These are phyloP conservation scores for Colletotrichum spaethianum DNA, from an alignment of 2,329 filamentous ascomycete species.

Conservation along the genomic window DNA sequence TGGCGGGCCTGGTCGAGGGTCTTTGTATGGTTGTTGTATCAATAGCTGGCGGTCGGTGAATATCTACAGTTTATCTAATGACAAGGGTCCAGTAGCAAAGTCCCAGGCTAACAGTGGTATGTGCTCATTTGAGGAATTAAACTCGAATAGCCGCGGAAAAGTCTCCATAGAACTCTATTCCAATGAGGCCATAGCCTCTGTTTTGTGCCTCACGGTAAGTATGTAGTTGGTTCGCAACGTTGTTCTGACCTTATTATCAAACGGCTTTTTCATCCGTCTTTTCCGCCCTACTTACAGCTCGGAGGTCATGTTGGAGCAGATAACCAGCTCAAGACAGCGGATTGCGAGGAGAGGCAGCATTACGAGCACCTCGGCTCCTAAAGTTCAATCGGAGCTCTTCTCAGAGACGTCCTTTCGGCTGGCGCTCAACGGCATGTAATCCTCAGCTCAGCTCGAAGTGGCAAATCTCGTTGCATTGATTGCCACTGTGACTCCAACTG, in stretches of 20 bases:
- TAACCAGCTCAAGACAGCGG: neutral
- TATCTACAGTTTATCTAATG: slow-evolving; percentile 35
- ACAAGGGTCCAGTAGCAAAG: neutral
- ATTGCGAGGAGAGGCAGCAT: neutral
- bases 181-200: neutral
- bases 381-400: neutral
- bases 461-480: neutral
- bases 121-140: neutral
- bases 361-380: neutral
- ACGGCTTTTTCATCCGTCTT: neutral
- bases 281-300: neutral
- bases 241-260: neutral
- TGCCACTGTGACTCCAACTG: neutral
- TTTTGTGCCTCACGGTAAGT: neutral
- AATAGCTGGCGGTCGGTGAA: slow-evolving; percentile 24
- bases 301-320: neutral
- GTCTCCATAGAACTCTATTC: neutral
- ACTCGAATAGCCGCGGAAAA: neutral
- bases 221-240: neutral
- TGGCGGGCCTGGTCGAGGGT: slow-evolving; percentile 30
- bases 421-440: neutral
- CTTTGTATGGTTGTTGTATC: slow-evolving; percentile 29
- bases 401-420: neutral
- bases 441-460: neutral
- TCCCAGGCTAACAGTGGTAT: neutral